These are phyloP conservation scores for Fusarium penzigii DNA, from an alignment of 2,329 filamentous ascomycete species.

Conservation along the genomic window DNA sequence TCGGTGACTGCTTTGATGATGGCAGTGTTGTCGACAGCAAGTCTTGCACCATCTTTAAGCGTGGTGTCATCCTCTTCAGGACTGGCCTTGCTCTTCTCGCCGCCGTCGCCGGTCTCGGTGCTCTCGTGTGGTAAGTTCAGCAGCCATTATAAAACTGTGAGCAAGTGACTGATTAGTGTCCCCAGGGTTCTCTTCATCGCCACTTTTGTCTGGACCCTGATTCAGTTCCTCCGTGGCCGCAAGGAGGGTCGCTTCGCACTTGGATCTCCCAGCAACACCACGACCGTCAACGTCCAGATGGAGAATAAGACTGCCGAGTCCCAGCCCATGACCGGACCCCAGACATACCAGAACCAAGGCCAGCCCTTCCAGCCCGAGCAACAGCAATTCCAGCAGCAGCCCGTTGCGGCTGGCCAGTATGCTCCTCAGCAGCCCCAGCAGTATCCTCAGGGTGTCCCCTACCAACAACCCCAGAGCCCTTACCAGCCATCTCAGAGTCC, in stretches of 20 bases:
- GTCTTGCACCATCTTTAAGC: conserved; percentile 34
- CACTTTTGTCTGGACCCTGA: conserved; percentile 38
- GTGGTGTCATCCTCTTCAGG: conserved; percentile 36
- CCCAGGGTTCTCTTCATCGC: conserved; percentile 41
- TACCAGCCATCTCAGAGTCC: neutral
- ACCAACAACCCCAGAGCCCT: too few relatives aligned
- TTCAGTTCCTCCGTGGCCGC: conserved; percentile 38
- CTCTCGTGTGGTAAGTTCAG: conserved; percentile 41
- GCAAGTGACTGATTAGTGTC: conserved; percentile 5
- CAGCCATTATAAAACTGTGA: neutral
- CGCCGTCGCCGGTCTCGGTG: conserved; percentile 45
- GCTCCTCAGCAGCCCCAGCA: conserved; percentile 12
- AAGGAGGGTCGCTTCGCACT: conserved; percentile 39
- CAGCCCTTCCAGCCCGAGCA: conserved; percentile 13
- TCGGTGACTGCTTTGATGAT: conserved; percentile 37
- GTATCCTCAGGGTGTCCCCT: conserved; percentile 13
- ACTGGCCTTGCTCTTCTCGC: conserved; percentile 38
- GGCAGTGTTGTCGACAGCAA: conserved; percentile 43
- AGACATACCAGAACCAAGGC: conserved; percentile 21
- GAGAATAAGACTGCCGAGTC: conserved; percentile 35
- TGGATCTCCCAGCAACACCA: conserved; percentile 6
- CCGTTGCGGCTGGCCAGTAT: conserved; percentile 8
- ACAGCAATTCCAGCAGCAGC: conserved; percentile 25
- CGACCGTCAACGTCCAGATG: conserved; percentile 33
- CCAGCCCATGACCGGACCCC: conserved; percentile 19